Evolutionary conservation across 192 early-diverging fungal genomes (phyloP).

Genomic region (Gaertneriomyces sp.): DNA sequence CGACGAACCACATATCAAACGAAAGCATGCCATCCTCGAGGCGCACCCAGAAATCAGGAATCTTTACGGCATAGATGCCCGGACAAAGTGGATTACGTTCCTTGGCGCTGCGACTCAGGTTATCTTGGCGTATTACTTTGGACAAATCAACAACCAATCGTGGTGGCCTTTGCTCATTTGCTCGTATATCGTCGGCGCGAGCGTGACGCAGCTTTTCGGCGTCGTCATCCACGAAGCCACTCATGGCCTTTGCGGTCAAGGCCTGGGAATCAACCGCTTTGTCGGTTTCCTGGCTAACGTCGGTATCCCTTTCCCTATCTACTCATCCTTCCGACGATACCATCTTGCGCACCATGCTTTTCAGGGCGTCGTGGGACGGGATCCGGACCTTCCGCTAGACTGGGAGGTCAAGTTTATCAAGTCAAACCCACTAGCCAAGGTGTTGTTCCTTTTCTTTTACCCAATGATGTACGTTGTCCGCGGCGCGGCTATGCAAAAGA

Average conservation of each 20-base stretch:
- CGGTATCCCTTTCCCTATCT: constrained; percentile 62
- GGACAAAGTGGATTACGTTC: constrained; percentile 71
- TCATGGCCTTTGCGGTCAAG: constrained; percentile 76
- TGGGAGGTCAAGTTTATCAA: constrained; percentile 73
- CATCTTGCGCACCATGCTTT: constrained; percentile 98
- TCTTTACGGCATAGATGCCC: constrained; percentile 78
- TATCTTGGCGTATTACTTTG: constrained; percentile 68
- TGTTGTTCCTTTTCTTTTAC: constrained; percentile 64
- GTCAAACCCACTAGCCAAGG: constrained; percentile 20
- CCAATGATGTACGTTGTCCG: constrained; percentile 82
- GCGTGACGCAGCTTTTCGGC: constrained; percentile 74
- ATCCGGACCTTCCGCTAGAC: constrained; percentile 88
- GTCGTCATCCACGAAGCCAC: constrained; percentile 91
- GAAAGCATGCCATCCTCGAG: constrained; percentile 81
- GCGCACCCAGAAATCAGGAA: constrained; percentile 84
- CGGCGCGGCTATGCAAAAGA: constrained; percentile 48
- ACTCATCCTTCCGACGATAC: constrained; percentile 42
- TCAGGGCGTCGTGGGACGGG: constrained; percentile 89
- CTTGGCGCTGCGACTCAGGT: constrained; percentile 67
- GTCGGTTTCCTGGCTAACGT: constrained; percentile 83
- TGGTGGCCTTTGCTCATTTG: constrained; percentile 62
- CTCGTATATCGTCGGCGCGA: constrained; percentile 79
- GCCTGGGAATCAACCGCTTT: constrained; percentile 73
- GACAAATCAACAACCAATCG: constrained; percentile 57
- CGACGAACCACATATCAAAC: constrained; percentile 92